phyloP scores from a whole-genome alignment of 495 filamentous ascomycete genomes.

The Sordaria brevicollis region DNA sequence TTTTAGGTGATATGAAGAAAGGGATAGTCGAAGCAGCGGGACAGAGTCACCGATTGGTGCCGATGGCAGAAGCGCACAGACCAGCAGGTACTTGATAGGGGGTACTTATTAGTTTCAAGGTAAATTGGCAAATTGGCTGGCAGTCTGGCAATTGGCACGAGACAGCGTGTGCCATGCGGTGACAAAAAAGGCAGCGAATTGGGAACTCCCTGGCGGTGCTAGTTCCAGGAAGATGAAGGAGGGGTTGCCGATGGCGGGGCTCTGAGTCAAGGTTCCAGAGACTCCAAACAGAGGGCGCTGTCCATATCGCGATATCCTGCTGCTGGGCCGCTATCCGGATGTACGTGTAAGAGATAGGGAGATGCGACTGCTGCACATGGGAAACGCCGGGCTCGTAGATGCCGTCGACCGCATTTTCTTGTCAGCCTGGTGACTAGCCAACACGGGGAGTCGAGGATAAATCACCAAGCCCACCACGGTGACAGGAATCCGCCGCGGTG shows the following conservation, averaged over 20 bases:
- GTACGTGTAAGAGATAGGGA: not conserved
- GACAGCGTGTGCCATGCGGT: constrained; percentile 2
- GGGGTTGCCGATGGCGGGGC: constrained; percentile 11
- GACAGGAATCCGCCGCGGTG: not conserved
- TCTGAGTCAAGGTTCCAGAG: constrained; percentile 7
- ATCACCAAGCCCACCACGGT: not conserved
- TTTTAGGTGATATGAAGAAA: not conserved
- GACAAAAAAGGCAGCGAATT: not conserved
- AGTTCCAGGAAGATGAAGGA: not conserved
- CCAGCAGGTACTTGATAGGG: not conserved
- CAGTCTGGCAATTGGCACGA: not conserved
- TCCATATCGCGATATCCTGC: not conserved
- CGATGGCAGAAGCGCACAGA: not conserved
- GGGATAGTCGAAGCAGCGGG: too few species aligned
- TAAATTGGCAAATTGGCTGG: not conserved
- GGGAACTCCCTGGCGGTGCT: not conserved
- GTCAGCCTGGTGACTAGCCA: not conserved
- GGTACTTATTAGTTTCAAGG: not conserved
- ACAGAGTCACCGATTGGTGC: not conserved
- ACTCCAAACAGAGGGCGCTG: not conserved
- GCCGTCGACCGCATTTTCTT: constrained; percentile 2
- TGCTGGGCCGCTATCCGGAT: not conserved
- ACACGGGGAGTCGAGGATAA: not conserved
- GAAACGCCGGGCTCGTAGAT: not conserved
- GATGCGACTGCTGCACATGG: not conserved